phyloP scores from a whole-genome alignment of 1,284 basidiomycete species.

The Rhodotorula sp. region DNA sequence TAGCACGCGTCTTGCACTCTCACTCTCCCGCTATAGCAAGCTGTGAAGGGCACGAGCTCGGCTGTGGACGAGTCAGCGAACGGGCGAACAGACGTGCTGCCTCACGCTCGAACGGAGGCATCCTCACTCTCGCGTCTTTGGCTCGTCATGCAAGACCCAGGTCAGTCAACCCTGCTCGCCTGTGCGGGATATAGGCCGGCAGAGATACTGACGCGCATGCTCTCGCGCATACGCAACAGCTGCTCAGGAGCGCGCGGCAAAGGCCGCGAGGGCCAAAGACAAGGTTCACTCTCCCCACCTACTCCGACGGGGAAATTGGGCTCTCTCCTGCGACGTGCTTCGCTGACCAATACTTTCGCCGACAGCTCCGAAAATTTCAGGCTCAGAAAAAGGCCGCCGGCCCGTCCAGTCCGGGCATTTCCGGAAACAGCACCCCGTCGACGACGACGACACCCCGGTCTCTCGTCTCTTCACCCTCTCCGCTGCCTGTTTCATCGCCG shows the following conservation, averaged over 20 bases:
- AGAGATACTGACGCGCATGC: too few species aligned
- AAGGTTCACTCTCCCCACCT: slow-evolving; percentile 25
- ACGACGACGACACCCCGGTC: not conserved
- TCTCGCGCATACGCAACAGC: not conserved
- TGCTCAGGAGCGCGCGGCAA: slow-evolving; percentile 37
- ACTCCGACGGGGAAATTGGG: not conserved
- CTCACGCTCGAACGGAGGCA: not conserved
- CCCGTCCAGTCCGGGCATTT: not conserved
- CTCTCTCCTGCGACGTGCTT: not conserved
- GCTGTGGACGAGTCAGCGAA: too few species aligned
- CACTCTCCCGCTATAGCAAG: too few species aligned
- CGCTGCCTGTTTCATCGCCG: slow-evolving; percentile 1
- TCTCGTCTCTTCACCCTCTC: not conserved
- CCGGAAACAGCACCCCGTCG: not conserved
- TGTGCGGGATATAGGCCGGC: not conserved
- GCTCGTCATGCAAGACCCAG: slow-evolving; percentile 3
- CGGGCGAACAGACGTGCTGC: too few species aligned
- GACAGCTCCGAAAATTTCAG: slow-evolving; percentile 43
- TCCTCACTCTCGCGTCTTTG: not conserved
- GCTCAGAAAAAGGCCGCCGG: slow-evolving; percentile 34
- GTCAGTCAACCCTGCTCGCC: not conserved
- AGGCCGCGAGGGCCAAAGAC: slow-evolving; percentile 43
- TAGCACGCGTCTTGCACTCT: too few species aligned
- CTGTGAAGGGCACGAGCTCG: too few species aligned
- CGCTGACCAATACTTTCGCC: not conserved